phyloP scores from a whole-genome alignment of 768 basidiomycete species.

The Pulveroboletus sp. region DNA sequence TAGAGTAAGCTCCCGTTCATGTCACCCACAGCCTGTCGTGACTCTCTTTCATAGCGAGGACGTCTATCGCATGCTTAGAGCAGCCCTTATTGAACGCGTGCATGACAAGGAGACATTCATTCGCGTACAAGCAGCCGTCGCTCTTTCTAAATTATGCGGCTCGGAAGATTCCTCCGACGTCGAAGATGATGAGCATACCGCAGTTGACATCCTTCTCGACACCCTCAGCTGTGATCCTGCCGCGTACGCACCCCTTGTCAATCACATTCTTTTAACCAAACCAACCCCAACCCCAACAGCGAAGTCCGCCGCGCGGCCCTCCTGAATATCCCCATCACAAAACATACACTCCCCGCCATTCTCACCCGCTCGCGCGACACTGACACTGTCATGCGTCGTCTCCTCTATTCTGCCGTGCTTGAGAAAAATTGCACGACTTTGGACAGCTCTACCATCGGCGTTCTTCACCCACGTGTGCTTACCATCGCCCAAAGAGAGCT shows the following conservation, averaged over 20 bases:
- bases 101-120: constrained; percentile 75
- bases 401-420: constrained; percentile 62
- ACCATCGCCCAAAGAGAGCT: constrained; percentile 69
- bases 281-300: constrained; percentile 40
- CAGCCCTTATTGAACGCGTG: constrained; percentile 63
- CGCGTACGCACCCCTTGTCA: constrained; percentile 48
- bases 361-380: constrained; percentile 76
- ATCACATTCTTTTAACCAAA: neutral
- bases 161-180: constrained; percentile 61
- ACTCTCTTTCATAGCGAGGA: constrained; percentile 55
- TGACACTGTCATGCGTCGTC: constrained; percentile 68
- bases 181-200: constrained; percentile 42
- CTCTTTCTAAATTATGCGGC: constrained; percentile 70
- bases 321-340: constrained; percentile 59
- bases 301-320: constrained; percentile 84
- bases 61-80: constrained; percentile 57
- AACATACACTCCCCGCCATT: constrained; percentile 55
- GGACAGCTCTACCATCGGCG: constrained; percentile 39
- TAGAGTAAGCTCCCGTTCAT: constrained; percentile 57
- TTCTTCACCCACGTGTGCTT: constrained; percentile 61
- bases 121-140: constrained; percentile 74
- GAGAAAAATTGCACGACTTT: constrained; percentile 34
- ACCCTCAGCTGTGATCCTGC: constrained; percentile 68
- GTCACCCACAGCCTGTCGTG: neutral
- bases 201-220: constrained; percentile 60